Evolutionary conservation across 805 yeast genomes (phyloP).

Genomic region (Komagataella populi): DNA sequence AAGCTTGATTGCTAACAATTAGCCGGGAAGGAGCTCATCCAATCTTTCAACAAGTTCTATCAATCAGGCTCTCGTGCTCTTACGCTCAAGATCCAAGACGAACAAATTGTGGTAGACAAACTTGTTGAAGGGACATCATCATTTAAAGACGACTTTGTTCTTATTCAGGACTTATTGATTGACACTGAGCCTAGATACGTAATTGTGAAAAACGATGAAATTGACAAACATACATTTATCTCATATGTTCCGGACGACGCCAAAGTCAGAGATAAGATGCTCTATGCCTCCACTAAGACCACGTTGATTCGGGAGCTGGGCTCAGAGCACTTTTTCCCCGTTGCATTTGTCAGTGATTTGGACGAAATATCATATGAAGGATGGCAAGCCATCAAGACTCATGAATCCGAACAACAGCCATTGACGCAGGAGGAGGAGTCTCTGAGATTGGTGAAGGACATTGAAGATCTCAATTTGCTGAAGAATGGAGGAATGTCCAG

Average conservation of each 20-base stretch:
- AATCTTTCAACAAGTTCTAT: constrained; percentile 27
- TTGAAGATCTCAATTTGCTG: constrained; percentile 22
- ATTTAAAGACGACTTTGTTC: constrained; percentile 21
- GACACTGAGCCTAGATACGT: constrained; percentile 36
- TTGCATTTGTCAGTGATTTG: constrained; percentile 40
- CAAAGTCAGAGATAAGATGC: constrained; percentile 75
- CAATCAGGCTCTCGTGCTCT: constrained; percentile 16
- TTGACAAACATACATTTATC: constrained; percentile 35
- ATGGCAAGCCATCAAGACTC: constrained; percentile 25
- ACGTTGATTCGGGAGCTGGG: constrained; percentile 69
- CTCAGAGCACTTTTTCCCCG: constrained; percentile 30
- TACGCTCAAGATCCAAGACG: constrained; percentile 14
- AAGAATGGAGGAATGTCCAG: constrained; percentile 6
- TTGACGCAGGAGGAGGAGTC: constrained; percentile 47
- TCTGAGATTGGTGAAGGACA: constrained; percentile 28
- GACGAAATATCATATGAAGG: constrained; percentile 39
- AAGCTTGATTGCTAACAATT: constrained; percentile 6
- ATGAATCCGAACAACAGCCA: constrained; percentile 26
- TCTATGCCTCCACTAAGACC: constrained; percentile 83
- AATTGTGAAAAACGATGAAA: constrained; percentile 22
- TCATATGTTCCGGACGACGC: constrained; percentile 83
- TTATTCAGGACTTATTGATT: constrained; percentile 16
- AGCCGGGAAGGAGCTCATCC: constrained; percentile 30
- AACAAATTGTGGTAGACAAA: constrained; percentile 19
- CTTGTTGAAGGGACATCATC: constrained; percentile 15